Percentiles rank a stretch among this genome's conserved stretches.
Conservation (phyloP, 2,329 filamentous ascomycete species). For the Aspergillus udagawae region DNA sequence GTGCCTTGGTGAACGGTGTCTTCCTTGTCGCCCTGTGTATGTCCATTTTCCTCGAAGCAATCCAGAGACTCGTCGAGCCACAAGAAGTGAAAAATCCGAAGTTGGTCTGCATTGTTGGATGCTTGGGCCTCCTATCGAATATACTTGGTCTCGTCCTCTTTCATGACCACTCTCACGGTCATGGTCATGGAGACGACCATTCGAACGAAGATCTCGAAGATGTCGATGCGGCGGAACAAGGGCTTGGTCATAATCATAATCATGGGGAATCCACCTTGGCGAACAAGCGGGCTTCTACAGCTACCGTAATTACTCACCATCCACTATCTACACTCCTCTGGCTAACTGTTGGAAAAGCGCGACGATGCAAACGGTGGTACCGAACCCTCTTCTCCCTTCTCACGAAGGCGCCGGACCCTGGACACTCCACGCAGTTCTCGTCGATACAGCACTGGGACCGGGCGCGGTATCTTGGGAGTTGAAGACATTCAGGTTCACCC, state of each 20-base stretch:
- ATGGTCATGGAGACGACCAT: conserved; percentile 59
- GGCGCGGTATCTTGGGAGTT: conserved; percentile 53
- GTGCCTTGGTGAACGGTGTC: conserved; percentile 93
- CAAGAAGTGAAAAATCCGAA: conserved; percentile 80
- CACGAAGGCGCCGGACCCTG: conserved; percentile 26
- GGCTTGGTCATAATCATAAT: conserved; percentile 35
- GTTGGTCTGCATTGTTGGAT: conserved; percentile 86
- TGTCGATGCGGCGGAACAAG: conserved; percentile 34
- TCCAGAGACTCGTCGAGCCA: conserved; percentile 87
- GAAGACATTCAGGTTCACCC: conserved; percentile 80
- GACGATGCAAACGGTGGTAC: conserved; percentile 24
- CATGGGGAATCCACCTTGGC: conserved; percentile 37
- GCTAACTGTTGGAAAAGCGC: conserved; percentile 18
- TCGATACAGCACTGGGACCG: conserved; percentile 52
- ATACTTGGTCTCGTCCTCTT: conserved; percentile 84
- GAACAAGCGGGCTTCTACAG: conserved; percentile 57
- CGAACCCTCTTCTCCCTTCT: conserved; percentile 25
- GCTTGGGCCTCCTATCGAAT: conserved; percentile 80
- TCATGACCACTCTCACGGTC: conserved; percentile 85
- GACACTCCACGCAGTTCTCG: conserved; percentile 27
- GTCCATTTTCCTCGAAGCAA: conserved; percentile 91
- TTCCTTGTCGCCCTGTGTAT: conserved; percentile 95
- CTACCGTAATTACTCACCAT: conserved; percentile 55
- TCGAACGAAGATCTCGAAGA: conserved; percentile 49
- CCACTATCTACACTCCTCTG: not conserved